Conservation (phyloP, 768 basidiomycete genomes). For the Naganishia vishniacii region DNA sequence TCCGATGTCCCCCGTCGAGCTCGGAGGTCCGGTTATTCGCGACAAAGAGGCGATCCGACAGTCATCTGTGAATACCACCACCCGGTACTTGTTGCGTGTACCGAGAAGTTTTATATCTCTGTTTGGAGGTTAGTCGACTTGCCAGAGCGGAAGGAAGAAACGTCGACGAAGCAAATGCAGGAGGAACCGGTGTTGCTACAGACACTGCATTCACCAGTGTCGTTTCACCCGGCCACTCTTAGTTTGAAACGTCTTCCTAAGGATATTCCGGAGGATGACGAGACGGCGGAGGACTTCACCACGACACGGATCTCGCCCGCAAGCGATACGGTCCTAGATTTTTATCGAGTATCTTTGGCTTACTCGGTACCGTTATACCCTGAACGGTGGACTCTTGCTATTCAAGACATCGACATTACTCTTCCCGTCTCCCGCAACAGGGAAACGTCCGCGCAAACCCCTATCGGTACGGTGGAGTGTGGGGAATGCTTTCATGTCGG, state of each 20-base stretch:
- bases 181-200: constrained; percentile 33
- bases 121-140: constrained; percentile 31
- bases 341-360: constrained; percentile 38
- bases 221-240: constrained; percentile 43
- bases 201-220: constrained; percentile 43
- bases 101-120: constrained; percentile 40
- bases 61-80: constrained; percentile 37
- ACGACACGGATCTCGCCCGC: not conserved
- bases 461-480: constrained; percentile 2
- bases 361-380: constrained; percentile 47
- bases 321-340: not conserved
- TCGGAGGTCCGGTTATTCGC: not conserved
- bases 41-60: constrained; percentile 34
- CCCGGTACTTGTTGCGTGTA: constrained; percentile 40
- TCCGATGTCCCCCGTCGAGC: not conserved
- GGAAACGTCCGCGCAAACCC: not conserved
- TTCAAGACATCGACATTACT: constrained; percentile 42
- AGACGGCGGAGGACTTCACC: not conserved
- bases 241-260: not conserved
- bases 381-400: constrained; percentile 45
- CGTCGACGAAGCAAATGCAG: not conserved
- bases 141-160: not conserved
- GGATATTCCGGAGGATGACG: not conserved
- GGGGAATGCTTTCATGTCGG: constrained; percentile 27
- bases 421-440: not conserved